These are phyloP conservation scores for Danielozyma ontarioensis DNA, from an alignment of 805 yeast species.

Conservation along the genomic window DNA sequence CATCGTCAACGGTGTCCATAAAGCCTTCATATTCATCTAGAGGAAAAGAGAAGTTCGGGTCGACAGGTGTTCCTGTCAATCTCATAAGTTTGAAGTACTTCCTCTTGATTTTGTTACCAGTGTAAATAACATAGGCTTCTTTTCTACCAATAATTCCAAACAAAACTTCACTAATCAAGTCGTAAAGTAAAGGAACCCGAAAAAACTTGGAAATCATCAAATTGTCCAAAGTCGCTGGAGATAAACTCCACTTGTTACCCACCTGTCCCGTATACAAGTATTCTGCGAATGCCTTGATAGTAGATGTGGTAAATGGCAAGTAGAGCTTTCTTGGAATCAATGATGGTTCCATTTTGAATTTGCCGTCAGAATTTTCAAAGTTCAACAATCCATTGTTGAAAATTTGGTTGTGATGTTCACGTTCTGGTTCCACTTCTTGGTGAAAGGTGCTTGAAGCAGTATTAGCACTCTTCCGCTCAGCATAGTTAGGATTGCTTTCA, in stretches of 20 bases:
- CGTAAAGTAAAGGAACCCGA: constrained; percentile 66
- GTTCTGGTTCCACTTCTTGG: background rate
- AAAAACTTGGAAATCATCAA: constrained; percentile 59
- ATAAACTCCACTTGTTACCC: constrained; percentile 67
- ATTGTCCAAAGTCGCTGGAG: constrained; percentile 64
- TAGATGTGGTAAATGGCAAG: constrained; percentile 58
- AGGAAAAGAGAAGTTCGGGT: constrained; percentile 27
- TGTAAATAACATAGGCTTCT: constrained; percentile 46
- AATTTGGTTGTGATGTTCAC: constrained; percentile 3
- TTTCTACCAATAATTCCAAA: constrained; percentile 67
- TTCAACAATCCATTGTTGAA: constrained; percentile 22
- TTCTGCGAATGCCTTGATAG: constrained; percentile 64
- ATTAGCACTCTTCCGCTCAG: background rate
- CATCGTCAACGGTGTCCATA: constrained; percentile 60
- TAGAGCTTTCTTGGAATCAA: constrained; percentile 64
- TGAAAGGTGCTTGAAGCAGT: background rate
- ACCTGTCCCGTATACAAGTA: constrained; percentile 77
- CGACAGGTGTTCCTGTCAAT: constrained; percentile 16
- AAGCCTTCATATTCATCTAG: constrained; percentile 51
- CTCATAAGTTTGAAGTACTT: constrained; percentile 20
- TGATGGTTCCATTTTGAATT: constrained; percentile 49
- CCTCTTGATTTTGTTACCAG: constrained; percentile 33
- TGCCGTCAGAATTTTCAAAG: constrained; percentile 26
- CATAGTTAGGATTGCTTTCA: background rate
- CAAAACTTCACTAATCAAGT: constrained; percentile 60